A percentile compares a stretch with the other conserved stretches of the same genome.
Conservation (phyloP, 768 basidiomycete genomes). For the Boletus sensibilis region DNA sequence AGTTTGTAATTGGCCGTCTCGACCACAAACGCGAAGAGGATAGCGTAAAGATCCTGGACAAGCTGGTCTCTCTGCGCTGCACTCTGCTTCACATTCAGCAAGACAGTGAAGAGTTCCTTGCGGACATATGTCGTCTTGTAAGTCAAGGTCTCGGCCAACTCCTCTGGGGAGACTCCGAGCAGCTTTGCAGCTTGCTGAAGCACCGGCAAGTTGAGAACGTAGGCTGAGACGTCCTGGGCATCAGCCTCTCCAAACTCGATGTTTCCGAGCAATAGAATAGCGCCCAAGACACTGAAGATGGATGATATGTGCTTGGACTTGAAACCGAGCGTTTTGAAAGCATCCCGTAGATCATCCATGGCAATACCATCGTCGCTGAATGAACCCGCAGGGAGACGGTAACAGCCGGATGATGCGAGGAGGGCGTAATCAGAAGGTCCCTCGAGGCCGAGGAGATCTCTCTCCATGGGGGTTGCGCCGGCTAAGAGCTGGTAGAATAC, state of each 20-base stretch:
- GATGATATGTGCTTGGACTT: constrained; percentile 56
- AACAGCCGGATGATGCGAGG: constrained; percentile 58
- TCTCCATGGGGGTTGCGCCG: constrained; percentile 53
- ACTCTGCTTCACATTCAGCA: constrained; percentile 53
- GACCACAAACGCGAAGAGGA: constrained; percentile 61
- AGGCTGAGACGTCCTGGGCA: constrained; percentile 53
- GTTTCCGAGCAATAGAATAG: constrained; percentile 59
- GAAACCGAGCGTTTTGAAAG: constrained; percentile 58
- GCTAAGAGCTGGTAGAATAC: constrained; percentile 66
- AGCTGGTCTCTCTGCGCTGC: constrained; percentile 52
- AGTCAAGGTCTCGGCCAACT: constrained; percentile 52
- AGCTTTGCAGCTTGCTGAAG: constrained; percentile 50
- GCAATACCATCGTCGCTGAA: constrained; percentile 60
- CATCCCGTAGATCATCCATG: constrained; percentile 56
- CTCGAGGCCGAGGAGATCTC: constrained; percentile 52
- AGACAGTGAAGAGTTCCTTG: constrained; percentile 56
- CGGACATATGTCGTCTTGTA: constrained; percentile 57
- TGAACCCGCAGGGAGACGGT: constrained; percentile 61
- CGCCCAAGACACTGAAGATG: constrained; percentile 52
- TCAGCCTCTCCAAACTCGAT: constrained; percentile 56
- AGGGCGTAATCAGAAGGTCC: constrained; percentile 59
- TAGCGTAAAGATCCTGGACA: constrained; percentile 58
- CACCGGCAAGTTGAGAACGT: constrained; percentile 44
- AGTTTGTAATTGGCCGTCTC: constrained; percentile 63
- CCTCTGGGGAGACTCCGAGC: constrained; percentile 54